Evolutionary conservation across 192 early-diverging fungal species (phyloP), one percentile per base, ranked within the genome.

Genomic region (Phlyctochytrium planicorne): DNA sequence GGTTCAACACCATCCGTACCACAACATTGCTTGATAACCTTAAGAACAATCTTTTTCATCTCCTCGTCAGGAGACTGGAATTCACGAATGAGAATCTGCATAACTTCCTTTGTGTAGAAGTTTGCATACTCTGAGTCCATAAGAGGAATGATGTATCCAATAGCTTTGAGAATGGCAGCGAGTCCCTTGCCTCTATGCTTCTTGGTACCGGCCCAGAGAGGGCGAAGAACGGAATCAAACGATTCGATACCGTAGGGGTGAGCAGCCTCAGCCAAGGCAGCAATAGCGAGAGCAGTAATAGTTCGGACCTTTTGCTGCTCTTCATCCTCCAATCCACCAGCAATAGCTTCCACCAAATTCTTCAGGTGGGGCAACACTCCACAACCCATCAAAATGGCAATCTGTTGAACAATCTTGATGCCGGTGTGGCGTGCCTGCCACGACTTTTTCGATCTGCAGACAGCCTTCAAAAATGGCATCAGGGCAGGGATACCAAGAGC

Each of bases 361-460:
- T 91, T 90, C 67, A 99, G 80, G 70, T 99, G 96, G 14, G 97
- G 96, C 23, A 99, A 78, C 0, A 99, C 84, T 16, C 94, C 97
- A 62, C 94, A 95, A 31, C 95, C 94, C 69, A 97, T 80, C 2
- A 99, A 76, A 61, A 95, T 93, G 50, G 97, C 96, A 59, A 94
- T 97, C 71, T 99, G 96, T 62, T 97, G 93, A 2, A 98, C 91
- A 75, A 96, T 94, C 75, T 97, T 97, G 53, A 94, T 92, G 71
- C 97, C 97, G 0, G 97, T 99, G 67, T 99, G 97, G 47, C 97
- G 84, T 3, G 97, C 97, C 75, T 98, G 93, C 96, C 95, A 98
- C 27, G 94, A 94, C 73, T 97, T 97, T 60, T 92, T 94, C 73
- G 91, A 94, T 59, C 84, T 82, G 70, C 95, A 97, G 20, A 98